Evolutionary conservation across 1,139 yeast species (phyloP).

Genomic region (Geotrichum reessii): DNA sequence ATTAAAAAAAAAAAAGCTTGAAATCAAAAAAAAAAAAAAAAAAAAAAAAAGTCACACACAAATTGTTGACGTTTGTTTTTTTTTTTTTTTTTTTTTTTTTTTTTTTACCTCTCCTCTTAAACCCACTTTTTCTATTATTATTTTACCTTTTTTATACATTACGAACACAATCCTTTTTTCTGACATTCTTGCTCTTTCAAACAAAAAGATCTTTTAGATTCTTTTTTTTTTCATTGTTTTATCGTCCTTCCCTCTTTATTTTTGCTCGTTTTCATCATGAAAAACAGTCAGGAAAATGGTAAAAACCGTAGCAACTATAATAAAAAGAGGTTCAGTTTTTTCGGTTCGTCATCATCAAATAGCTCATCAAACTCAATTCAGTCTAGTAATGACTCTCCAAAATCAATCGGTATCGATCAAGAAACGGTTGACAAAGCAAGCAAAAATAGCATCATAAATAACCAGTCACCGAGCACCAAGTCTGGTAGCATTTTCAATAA

Average conservation of each 20-base stretch:
- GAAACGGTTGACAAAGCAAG: background rate
- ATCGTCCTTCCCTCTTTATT: background rate
- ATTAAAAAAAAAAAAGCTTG: no score
- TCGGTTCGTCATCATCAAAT: constrained; percentile 4
- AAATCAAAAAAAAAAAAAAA: no score
- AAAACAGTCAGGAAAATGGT: constrained; percentile 2
- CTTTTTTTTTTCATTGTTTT: background rate
- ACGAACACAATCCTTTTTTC: background rate
- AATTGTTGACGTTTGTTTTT: no score
- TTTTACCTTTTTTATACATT: background rate
- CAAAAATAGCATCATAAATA: background rate
- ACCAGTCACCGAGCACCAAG: background rate
- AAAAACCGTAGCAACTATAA: background rate
- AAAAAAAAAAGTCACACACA: no score
- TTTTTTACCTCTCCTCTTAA: background rate
- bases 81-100: background rate
- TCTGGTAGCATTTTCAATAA: background rate
- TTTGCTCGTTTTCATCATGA: background rate
- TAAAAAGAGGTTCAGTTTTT: constrained; percentile 5
- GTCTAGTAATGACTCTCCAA: background rate
- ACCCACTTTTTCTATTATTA: background rate
- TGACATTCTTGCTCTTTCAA: background rate
- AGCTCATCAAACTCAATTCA: background rate
- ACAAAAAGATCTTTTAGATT: background rate
- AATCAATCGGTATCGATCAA: background rate